Percentiles rank a stretch among this genome's conserved stretches.
phyloP scores from a whole-genome alignment of 2,329 filamentous ascomycete species.

The Apiospora phragmitis region DNA sequence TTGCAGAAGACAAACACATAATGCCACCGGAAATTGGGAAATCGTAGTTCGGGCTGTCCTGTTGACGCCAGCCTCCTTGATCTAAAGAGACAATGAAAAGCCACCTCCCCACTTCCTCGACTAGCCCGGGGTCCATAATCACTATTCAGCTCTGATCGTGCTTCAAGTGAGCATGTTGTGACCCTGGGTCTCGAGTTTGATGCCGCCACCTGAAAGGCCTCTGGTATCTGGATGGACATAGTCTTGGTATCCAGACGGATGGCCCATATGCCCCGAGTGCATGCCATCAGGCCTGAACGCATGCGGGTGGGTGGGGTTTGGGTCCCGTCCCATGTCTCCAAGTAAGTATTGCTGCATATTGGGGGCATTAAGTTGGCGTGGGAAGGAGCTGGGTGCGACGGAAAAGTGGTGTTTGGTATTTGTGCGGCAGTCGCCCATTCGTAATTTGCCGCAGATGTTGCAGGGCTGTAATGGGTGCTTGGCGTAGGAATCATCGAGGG shows the following conservation, averaged over 20 bases:
- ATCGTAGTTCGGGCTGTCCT: not conserved
- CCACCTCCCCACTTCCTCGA: not conserved
- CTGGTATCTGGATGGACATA: not conserved
- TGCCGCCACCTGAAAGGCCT: not conserved
- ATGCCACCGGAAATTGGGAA: not conserved
- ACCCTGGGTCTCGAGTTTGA: conserved; percentile 3
- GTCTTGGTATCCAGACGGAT: conserved; percentile 2
- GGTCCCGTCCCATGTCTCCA: conserved; percentile 1
- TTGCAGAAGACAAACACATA: not conserved
- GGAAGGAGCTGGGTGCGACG: not conserved
- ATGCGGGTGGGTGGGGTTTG: not conserved
- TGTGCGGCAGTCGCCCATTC: not conserved
- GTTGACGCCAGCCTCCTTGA: not conserved
- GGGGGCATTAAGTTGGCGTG: not conserved
- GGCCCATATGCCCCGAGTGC: not conserved
- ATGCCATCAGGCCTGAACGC: not conserved
- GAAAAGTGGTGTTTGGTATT: not conserved
- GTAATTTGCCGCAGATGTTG: not conserved
- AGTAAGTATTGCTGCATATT: not conserved
- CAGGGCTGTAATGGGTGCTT: not conserved
- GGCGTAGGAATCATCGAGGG: conserved; percentile 4
- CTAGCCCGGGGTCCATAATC: not conserved
- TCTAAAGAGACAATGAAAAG: not conserved
- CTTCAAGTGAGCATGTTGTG: conserved; percentile 1
- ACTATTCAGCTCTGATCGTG: not conserved